phyloP scores from a whole-genome alignment of 306 rosid species.

The Casuarina equisetifolia region DNA sequence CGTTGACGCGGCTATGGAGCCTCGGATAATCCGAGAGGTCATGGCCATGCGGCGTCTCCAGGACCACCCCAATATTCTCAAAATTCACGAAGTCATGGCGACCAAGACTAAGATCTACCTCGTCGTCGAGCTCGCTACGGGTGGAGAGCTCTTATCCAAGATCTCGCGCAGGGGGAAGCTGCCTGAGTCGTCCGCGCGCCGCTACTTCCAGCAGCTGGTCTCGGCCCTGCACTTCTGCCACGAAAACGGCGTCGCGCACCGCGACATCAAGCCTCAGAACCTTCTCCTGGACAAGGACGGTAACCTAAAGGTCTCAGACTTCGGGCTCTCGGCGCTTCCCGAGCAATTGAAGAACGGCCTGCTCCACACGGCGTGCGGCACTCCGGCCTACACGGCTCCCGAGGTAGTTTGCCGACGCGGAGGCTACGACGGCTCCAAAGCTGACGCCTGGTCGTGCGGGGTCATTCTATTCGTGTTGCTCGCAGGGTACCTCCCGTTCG shows the following conservation, averaged over 20 bases:
- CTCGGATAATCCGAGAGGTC: constrained; percentile 70
- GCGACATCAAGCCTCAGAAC: constrained; percentile 89
- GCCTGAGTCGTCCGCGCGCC: constrained; percentile 51
- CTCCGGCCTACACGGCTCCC: constrained; percentile 89
- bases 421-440: constrained; percentile 75
- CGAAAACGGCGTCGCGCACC: constrained; percentile 75
- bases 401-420: constrained; percentile 62
- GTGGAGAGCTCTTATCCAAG: constrained; percentile 76
- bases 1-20: constrained; percentile 64
- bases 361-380: constrained; percentile 90
- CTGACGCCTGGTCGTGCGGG: constrained; percentile 96
- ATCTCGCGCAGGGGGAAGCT: constrained; percentile 50
- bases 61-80: constrained; percentile 68
- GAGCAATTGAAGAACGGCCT: constrained; percentile 67
- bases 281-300: constrained; percentile 69
- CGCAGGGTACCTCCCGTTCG: constrained; percentile 71
- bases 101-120: constrained; percentile 81
- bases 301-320: constrained; percentile 73
- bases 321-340: constrained; percentile 88
- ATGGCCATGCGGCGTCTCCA: constrained; percentile 87
- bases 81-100: constrained; percentile 82
- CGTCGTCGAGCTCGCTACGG: constrained; percentile 74
- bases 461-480: constrained; percentile 70
- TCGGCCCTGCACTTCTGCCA: constrained; percentile 80
- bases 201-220: constrained; percentile 73